Evolutionary conservation across 108 stramenopile genomes (phyloP).

Genomic region (Nitzschia palea): DNA sequence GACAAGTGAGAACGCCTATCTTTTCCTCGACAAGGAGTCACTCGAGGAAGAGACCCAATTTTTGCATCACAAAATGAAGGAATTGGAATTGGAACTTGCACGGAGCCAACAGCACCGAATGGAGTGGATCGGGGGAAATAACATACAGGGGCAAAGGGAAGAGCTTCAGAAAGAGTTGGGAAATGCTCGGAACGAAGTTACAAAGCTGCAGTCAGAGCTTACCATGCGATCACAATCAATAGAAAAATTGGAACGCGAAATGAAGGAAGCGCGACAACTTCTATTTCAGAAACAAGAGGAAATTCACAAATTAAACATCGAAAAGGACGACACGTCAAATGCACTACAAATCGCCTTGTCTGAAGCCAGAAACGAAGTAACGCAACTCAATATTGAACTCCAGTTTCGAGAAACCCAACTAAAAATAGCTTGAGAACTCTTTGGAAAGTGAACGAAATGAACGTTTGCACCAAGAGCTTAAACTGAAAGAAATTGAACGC

Average conservation of each 20-base stretch:
- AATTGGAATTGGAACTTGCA: conserved; percentile 6
- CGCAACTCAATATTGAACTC: conserved; percentile 17
- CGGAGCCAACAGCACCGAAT: conserved; percentile 1
- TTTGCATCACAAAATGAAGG: conserved; percentile 11
- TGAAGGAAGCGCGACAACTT: conserved; percentile 4
- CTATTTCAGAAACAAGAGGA: conserved; percentile 13
- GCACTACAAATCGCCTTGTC: conserved; percentile 5
- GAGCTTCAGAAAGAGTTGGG: conserved; percentile 12
- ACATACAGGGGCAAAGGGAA: no score
- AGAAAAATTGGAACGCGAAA: conserved; percentile 18
- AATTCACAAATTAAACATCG: not conserved
- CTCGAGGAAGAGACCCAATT: conserved; percentile 20
- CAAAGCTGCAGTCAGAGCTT: conserved; percentile 5
- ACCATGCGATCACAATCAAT: conserved; percentile 6
- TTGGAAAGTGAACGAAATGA: no score
- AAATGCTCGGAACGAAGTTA: not conserved
- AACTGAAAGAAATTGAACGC: no score
- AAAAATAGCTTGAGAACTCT: conserved; percentile 3
- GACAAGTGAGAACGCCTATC: conserved; percentile 29
- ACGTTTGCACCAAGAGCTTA: no score
- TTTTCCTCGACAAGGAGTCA: conserved; percentile 28
- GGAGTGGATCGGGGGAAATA: conserved; percentile 11
- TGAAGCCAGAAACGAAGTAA: conserved; percentile 12
- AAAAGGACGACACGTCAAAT: not conserved
- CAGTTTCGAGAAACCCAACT: conserved; percentile 11